Percentiles rank a stretch among this genome's conserved stretches.
Conservation (phyloP, 208 protist genomes). For the Acanthamoeba divionensis region DNA sequence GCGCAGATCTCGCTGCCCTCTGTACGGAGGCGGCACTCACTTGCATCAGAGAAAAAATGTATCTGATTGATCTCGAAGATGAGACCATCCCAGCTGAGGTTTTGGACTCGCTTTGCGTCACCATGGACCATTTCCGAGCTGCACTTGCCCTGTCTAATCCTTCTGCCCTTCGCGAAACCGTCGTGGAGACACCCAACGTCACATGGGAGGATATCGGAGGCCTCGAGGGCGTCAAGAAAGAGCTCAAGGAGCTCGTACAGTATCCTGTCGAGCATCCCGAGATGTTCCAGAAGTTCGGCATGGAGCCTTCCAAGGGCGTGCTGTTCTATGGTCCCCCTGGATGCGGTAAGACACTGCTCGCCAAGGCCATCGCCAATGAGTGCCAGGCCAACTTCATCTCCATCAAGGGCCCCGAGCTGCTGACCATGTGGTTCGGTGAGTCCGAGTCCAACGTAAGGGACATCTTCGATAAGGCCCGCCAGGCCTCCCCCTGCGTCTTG, state of each 20-base stretch:
- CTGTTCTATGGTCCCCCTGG: slow-evolving; percentile 97
- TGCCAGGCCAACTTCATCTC: slow-evolving; percentile 99
- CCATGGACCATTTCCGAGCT: slow-evolving; percentile 97
- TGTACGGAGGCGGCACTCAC: slow-evolving; percentile 99
- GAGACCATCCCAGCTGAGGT: slow-evolving; percentile 98
- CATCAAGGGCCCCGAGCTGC: slow-evolving; percentile 99
- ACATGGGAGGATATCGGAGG: slow-evolving; percentile 99
- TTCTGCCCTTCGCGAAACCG: slow-evolving; percentile 98
- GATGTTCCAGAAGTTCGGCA: slow-evolving; percentile 99
- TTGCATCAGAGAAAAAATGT: slow-evolving; percentile 99
- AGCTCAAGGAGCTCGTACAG: slow-evolving; percentile 98
- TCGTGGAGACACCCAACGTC: slow-evolving; percentile 98
- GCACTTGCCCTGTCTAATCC: slow-evolving; percentile 95
- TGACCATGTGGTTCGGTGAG: slow-evolving; percentile 99
- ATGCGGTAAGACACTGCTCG: slow-evolving; percentile 98
- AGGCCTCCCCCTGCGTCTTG: slow-evolving; percentile 98
- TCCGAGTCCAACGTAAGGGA: slow-evolving; percentile 99
- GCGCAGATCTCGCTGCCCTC: slow-evolving; percentile 97
- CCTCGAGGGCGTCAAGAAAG: slow-evolving; percentile 95
- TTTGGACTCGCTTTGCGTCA: slow-evolving; percentile 96
- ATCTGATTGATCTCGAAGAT: slow-evolving; percentile 99
- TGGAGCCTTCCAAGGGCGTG: slow-evolving; percentile 94
- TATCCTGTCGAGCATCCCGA: slow-evolving; percentile 99
- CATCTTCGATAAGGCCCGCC: slow-evolving; percentile 99
- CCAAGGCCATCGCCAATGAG: slow-evolving; percentile 95